A percentile compares a stretch with the other conserved stretches of the same genome.
Conservation (phyloP, 2,329 filamentous ascomycete genomes). For the Ophiognomonia clavigignenti-juglandacearum region DNA sequence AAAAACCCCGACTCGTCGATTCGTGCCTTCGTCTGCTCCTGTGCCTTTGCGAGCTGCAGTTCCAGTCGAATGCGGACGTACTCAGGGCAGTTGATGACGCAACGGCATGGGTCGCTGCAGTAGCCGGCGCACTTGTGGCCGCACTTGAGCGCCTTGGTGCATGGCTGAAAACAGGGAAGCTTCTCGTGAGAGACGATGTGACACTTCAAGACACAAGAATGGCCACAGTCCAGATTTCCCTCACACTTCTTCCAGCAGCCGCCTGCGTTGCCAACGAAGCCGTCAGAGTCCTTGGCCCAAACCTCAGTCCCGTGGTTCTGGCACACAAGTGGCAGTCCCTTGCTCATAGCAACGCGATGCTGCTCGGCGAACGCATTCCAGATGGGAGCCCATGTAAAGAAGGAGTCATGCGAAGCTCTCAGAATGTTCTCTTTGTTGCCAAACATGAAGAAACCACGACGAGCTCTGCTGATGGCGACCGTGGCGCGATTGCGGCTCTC, state of each 20-base stretch:
- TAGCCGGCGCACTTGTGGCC: constrained; percentile 20
- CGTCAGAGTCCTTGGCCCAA: constrained; percentile 45
- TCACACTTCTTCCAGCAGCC: constrained; percentile 47
- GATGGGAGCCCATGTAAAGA: constrained; percentile 36
- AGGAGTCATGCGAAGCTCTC: constrained; percentile 36
- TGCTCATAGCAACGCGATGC: constrained; percentile 23
- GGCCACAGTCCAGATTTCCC: constrained; percentile 40
- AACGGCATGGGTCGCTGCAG: constrained; percentile 17
- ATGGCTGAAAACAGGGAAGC: constrained; percentile 20
- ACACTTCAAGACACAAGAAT: constrained; percentile 45
- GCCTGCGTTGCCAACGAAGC: constrained; percentile 45
- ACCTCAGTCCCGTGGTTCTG: constrained; percentile 49
- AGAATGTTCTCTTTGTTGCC: constrained; percentile 61
- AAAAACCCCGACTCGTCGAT: background rate
- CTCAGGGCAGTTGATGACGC: constrained; percentile 2
- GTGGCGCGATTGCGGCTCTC: constrained; percentile 54
- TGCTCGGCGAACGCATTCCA: constrained; percentile 46
- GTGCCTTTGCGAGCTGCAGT: background rate
- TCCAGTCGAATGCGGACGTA: background rate
- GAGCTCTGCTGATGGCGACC: constrained; percentile 63
- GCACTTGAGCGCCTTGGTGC: constrained; percentile 17
- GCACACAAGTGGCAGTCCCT: constrained; percentile 60
- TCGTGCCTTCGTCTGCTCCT: background rate
- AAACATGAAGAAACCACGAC: constrained; percentile 77
- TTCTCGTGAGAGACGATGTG: constrained; percentile 30